A percentile compares a stretch with the other conserved stretches of the same genome.
phyloP scores from a whole-genome alignment of 306 rosid species.

The Quercus aquifolioides region DNA sequence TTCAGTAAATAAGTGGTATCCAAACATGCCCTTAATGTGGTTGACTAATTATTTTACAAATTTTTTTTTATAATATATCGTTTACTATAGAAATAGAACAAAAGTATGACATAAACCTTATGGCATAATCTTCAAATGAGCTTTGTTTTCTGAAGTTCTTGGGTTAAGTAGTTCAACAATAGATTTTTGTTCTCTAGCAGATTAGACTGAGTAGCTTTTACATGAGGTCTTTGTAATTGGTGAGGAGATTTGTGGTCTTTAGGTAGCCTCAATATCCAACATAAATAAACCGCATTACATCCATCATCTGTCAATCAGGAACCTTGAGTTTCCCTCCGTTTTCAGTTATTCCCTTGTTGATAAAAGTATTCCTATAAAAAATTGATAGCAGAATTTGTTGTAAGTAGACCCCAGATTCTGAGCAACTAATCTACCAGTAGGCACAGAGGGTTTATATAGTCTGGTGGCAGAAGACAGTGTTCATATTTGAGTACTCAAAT shows the following conservation, averaged over 20 bases:
- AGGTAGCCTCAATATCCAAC: not conserved
- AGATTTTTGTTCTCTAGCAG: not conserved
- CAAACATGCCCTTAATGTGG: too few relatives aligned
- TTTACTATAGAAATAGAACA: not conserved
- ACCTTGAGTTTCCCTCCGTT: not conserved
- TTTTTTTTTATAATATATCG: not conserved
- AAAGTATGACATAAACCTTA: not conserved
- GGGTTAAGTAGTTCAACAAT: not conserved
- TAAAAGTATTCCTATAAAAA: not conserved
- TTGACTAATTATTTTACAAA: not conserved
- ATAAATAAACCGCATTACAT: not conserved
- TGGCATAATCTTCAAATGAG: not conserved
- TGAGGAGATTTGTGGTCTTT: not conserved
- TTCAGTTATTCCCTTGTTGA: not conserved
- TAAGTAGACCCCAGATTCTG: not conserved
- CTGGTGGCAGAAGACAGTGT: not conserved
- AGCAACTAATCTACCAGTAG: not conserved
- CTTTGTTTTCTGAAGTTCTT: not conserved
- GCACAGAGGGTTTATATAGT: not conserved
- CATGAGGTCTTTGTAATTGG: not conserved
- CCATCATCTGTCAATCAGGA: not conserved
- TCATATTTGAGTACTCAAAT: not conserved
- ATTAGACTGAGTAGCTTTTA: not conserved
- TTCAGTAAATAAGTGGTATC: too few relatives aligned
- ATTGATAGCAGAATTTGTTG: not conserved